A percentile compares a stretch with the other conserved stretches of the same genome.
Conservation (phyloP, 208 protist species). For the Trypanosoma boissoni region DNA sequence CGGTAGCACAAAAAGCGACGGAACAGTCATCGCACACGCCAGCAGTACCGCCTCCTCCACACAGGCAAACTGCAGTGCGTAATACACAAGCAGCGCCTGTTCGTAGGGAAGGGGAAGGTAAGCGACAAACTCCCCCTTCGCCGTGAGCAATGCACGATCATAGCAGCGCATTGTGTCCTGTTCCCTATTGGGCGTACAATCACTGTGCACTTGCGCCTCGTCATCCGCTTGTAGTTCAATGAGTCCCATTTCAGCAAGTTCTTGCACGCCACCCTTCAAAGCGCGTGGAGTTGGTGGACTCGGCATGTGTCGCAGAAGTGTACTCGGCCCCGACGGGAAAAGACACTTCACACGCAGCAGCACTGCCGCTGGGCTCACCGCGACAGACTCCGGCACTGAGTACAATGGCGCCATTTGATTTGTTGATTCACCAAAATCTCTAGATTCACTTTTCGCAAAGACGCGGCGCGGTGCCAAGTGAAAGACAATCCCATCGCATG, state of each 20-base stretch:
- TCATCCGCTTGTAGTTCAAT: conserved; percentile 11
- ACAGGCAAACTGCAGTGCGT: conserved; percentile 61
- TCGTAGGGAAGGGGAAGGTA: conserved; percentile 60
- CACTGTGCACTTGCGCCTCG: not conserved
- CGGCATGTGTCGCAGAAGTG: conserved; percentile 34
- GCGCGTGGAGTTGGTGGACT: conserved; percentile 23
- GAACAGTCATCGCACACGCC: conserved; percentile 74
- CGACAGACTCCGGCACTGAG: conserved; percentile 12
- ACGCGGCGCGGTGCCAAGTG: conserved; percentile 52
- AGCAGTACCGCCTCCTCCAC: conserved; percentile 74
- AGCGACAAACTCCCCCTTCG: conserved; percentile 55
- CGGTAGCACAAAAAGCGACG: conserved; percentile 42
- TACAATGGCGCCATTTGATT: conserved; percentile 1
- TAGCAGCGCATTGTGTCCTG: conserved; percentile 15
- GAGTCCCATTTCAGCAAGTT: conserved; percentile 52
- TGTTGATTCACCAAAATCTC: not conserved
- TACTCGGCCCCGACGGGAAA: conserved; percentile 26
- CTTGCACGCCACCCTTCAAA: conserved; percentile 33
- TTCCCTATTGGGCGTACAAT: not conserved
- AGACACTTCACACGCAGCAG: conserved; percentile 60
- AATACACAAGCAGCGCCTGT: conserved; percentile 54
- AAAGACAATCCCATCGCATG: conserved; percentile 62
- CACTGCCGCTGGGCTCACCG: conserved; percentile 38
- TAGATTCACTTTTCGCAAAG: not conserved
- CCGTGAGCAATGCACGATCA: conserved; percentile 29